Evolutionary conservation across 345 rosid genomes (phyloP), one percentile per base, ranked within the genome.

Genomic region (Hirschfeldia incana): DNA sequence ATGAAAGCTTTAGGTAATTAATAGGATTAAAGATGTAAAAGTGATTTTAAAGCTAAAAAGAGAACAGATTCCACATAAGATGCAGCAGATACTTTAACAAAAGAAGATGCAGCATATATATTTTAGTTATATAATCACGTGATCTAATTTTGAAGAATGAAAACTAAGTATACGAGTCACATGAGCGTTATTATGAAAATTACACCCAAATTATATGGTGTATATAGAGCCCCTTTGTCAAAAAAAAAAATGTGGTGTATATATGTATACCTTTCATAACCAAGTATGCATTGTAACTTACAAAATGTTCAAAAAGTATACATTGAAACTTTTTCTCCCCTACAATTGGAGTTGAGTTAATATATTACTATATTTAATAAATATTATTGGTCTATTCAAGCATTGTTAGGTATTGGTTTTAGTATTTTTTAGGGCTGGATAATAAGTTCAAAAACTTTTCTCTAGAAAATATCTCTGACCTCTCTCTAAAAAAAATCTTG

Each of bases 51-150:
- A 72, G 69, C 69, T 72, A 15, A 79, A 73, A 49, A 69, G 77
- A 29, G 70, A 8, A 61, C 30, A 60, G 16, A 79, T 73, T 67
- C 70, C 58, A 46, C 55, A 42, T 4, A 30, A 65, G 76, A 71
- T 29, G 60, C 76, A 72, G 53, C 57, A 46, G 55, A 59, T 59
- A 12, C 65, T 60, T 60, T 60, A 60, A 60, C 64, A 60, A 60
- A 60, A 27, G 28, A 39, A 65, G 81, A 65, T 17, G 49, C 76
- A 72, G 62, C 58, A 46, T 26, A 46, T 59, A 46, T 26, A 46
- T 59, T 15, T 66, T 79, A 67, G 69, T 67, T 73, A 10, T 30
- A 69, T 71, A 73, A 72, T 36, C 82, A 73, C 78, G 82, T 79
- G 74, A 60, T 63, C 37, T 73, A 77, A 78, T 73, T 70, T 72